Evolutionary conservation across 225 moss, liverwort and hornwort genomes (phyloP), one percentile per base, ranked within the genome.

Genomic region (Bryum argenteum): DNA sequence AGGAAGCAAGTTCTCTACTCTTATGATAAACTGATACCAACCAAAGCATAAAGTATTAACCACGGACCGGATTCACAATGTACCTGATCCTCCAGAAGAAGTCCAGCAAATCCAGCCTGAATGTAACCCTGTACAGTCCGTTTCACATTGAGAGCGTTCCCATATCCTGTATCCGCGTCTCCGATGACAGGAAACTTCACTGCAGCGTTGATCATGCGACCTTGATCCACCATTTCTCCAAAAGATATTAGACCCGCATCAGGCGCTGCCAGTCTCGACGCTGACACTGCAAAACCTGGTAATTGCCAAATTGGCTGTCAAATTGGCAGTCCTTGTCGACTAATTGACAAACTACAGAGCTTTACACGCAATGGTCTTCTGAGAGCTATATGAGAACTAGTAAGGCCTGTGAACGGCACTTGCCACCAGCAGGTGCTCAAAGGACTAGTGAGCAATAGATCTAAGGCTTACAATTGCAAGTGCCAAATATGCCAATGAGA

Each of bases 81-180:
- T 76, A 96, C 96, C 96, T 97, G 96, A 87, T 97, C 96, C 78
- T 97, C 96, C 41, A 97, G 88, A 51, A 97, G 86, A 63, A 97
- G 88, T 65, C 96, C 96, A 65, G 96, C 94, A 76, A 97, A 91
- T 57, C 94, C 94, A 55, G 96, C 94, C 80, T 94, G 90, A 24
- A 91, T 88, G 58, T 92, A 97, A 55, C 91, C 94, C 77, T 89
- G 90, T 17, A 97, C 90, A 22, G 96, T 97, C 67, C 96, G 78
- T 75, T 97, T 97, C 69, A 97, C 94, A 72, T 90, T 97, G 11
- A 97, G 79, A 54, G 90, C 96, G 55, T 89, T 94, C 42, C 96
- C 96, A 40, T 97, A 97, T 63, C 96, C 96, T 66, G 90, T 94
- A 69, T 97, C 96, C 45, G 89, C 96, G 76, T 97, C 96, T 65